A percentile compares a stretch with the other conserved stretches of the same genome.
Conservation (phyloP, 495 filamentous ascomycete genomes). For the Sphaerosporella brunnea region DNA sequence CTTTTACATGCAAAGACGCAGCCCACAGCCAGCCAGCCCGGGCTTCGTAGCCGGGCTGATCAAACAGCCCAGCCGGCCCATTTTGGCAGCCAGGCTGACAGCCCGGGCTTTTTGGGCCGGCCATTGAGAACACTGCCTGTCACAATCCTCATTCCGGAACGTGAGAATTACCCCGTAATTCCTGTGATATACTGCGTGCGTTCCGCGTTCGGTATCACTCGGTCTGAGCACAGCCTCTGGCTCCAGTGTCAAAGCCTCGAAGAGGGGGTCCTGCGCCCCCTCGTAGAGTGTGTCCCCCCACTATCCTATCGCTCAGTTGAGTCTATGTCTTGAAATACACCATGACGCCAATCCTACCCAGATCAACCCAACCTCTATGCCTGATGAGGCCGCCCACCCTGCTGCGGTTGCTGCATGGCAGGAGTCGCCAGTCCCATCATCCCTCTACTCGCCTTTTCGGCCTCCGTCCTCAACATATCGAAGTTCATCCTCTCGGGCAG, state of each 20-base stretch:
- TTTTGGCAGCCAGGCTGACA: no score
- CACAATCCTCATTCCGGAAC: not conserved
- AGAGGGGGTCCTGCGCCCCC: not conserved
- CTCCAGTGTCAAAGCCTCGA: not conserved
- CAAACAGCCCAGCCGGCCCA: no score
- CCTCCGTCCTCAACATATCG: conserved; percentile 32
- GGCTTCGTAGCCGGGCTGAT: no score
- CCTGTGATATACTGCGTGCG: not conserved
- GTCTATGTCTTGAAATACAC: no score
- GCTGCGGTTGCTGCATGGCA: not conserved
- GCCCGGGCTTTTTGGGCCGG: no score
- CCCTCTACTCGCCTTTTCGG: conserved; percentile 29
- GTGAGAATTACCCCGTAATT: not conserved
- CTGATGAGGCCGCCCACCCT: not conserved
- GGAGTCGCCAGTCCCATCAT: conserved; percentile 16
- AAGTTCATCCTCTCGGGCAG: conserved; percentile 36
- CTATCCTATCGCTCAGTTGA: not conserved
- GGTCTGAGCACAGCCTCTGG: not conserved
- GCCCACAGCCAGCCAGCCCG: no score
- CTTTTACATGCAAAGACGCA: no score
- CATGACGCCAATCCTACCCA: not conserved
- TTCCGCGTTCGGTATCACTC: no score
- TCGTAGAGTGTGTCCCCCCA: not conserved
- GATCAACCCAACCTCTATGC: not conserved
- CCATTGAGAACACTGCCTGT: not conserved